Evolutionary conservation across 2,329 filamentous ascomycete species (phyloP), one percentile per base, ranked within the genome.

Genomic region (Claviceps cyperi): DNA sequence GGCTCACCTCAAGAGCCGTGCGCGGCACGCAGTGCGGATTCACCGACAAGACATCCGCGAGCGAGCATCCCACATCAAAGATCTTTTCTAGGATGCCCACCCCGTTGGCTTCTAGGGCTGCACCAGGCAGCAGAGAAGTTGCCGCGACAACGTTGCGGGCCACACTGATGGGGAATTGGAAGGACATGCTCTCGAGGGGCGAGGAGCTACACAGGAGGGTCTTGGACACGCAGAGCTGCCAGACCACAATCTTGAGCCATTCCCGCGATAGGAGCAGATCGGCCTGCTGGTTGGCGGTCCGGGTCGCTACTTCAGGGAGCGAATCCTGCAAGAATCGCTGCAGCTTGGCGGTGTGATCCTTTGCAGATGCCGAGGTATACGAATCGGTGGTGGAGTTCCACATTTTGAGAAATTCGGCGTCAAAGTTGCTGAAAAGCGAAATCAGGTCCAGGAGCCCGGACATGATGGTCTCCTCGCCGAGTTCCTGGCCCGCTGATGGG

Each of bases 41-140:
- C 11, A 49, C 32, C 7, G 47, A 38, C 47, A 50, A 8, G 21
- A 50, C 38, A 50, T 65, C 62, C 1, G 62, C 60, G 1, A 65
- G 28, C 0, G 61, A 64, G 36, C 62, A 64, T 0, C 60, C 62
- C 0, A 64, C 56, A n/a, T 65, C 63, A 28, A 65, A 64, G 0
- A 64, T 54, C 49, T 65, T 65, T 35, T 65, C 63, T 0, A 64
- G n/a, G 1, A 65, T 64, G 0, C 63, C 63, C 0, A 65, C 56
- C 0, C 63, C 62, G 28, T 65, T 65, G 0, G 63, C 63, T 11
- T 64, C 61, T 2, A 65, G 57, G 2, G 63, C 62, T 4, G 55
- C 51, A 0, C 53, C 51, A 0, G 63, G 57, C 1, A 65, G 49
- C 0, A 55, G 32, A 2, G 55, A 54, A 0, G 59, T 58, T 0